Conservation (phyloP, 306 rosid genomes). For the Acacia acuminata region DNA sequence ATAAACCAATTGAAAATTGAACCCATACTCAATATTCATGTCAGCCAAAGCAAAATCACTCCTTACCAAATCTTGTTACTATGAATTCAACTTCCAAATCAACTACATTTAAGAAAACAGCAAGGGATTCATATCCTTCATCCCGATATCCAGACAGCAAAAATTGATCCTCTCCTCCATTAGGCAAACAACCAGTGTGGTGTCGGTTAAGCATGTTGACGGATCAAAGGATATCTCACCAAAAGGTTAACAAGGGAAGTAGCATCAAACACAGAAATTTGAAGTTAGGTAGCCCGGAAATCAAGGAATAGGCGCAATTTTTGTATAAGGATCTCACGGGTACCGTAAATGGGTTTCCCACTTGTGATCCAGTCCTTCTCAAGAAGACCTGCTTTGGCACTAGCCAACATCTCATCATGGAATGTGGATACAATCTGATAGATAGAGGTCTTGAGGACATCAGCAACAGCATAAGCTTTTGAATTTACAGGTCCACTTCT, state of each 20-base stretch:
- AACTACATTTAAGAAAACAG: constrained; percentile 31
- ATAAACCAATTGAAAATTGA: not conserved
- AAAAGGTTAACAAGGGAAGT: not conserved
- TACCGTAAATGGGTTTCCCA: constrained; percentile 61
- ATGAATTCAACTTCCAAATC: not conserved
- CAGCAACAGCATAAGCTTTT: constrained; percentile 84
- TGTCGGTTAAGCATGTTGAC: constrained; percentile 20
- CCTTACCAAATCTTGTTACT: constrained; percentile 2
- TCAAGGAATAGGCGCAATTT: constrained; percentile 77
- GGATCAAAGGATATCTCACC: constrained; percentile 1
- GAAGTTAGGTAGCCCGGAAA: constrained; percentile 62
- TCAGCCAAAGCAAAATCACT: not conserved
- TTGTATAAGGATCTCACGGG: constrained; percentile 63
- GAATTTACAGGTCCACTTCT: constrained; percentile 64
- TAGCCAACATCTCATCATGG: constrained; percentile 77
- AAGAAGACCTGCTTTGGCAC: constrained; percentile 72
- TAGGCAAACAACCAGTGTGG: constrained; percentile 19
- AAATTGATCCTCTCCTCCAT: constrained; percentile 35
- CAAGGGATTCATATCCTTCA: constrained; percentile 23
- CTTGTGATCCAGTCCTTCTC: constrained; percentile 82
- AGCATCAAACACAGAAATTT: constrained; percentile 29
- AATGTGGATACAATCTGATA: constrained; percentile 79
- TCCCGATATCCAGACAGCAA: constrained; percentile 34
- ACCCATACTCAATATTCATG: not conserved
- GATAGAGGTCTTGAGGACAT: constrained; percentile 74